Evolutionary conservation across 371 early-diverging fungal species (phyloP), one percentile per base, ranked within the genome.

Genomic region (Mortierella sp.): DNA sequence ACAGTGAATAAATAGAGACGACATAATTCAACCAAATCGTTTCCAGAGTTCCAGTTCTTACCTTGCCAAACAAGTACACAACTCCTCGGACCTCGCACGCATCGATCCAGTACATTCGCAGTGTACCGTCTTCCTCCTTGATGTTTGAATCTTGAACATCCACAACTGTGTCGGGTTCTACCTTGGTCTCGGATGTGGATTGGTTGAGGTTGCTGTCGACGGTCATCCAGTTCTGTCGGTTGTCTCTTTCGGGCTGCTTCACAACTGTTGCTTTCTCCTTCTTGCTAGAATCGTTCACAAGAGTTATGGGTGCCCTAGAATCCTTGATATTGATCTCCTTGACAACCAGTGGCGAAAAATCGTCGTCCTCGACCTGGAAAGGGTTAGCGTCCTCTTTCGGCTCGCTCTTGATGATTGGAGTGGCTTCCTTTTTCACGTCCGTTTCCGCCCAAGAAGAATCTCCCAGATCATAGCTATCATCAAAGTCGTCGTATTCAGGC

Each of bases 31-130:
- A 26, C 42, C 55, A 63, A 45, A 11, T 45, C 10, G 11, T 68
- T 10, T 3, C n/a, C n/a, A 24, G 6, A 24, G 16, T 5, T 7
- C 21, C 10, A 14, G 14, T 9, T 31, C 78, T 34, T 84, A 95
- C 96, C 90, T 99, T 99, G 79, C 98, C 99, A 91, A 99, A 96
- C 7, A 99, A 76, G 73, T 97, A 99, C 0, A 99, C 92, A 6
- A 88, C 83, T 0, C 98, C 98, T 80, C 91, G 90, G 52, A 92
- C 92, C 82, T 99, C 99, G 80, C 90, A 93, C 8, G 97, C 98
- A 90, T 99, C 99, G 74, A 98, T 90, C 98, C 98, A 99, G 89
- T 93, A 97, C 89, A 99, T 89, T 48, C 88, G 88, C 70, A 96
- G 63, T 19, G 88, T 90, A 28, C 94, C 95, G 74, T 94, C 93